Percentiles rank a stretch among this genome's conserved stretches.
Evolutionary conservation across 306 rosid genomes (phyloP).

Genomic region (Vigna nakashimae): DNA sequence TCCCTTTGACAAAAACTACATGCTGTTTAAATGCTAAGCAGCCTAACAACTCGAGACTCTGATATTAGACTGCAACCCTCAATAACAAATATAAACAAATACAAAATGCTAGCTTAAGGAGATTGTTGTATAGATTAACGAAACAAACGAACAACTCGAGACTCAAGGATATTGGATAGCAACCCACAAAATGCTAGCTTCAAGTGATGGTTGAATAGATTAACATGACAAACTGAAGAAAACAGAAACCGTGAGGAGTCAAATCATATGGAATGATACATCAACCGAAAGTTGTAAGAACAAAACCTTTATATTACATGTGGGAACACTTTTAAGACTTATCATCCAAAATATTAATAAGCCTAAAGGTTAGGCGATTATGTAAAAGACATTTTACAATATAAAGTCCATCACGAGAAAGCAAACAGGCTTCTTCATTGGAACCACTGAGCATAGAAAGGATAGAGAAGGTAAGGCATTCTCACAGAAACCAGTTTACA

Average conservation of each 20-base stretch:
- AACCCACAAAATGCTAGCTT: neutral
- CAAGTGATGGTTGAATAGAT: neutral
- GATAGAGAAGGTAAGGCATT: neutral
- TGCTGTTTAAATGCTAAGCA: conserved; percentile 1
- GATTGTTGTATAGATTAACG: conserved; percentile 1
- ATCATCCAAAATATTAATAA: conserved; percentile 23
- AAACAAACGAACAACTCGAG: neutral
- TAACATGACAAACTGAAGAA: neutral
- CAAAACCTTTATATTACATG: conserved; percentile 6
- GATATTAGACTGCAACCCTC: neutral
- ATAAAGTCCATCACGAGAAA: conserved; percentile 8
- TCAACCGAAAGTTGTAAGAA: conserved; percentile 1
- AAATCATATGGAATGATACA: neutral
- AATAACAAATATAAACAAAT: conserved; percentile 20
- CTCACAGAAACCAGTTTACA: neutral
- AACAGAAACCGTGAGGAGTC: neutral
- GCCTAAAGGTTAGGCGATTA: neutral
- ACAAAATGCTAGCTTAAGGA: neutral
- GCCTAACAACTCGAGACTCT: neutral
- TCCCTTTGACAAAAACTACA: neutral
- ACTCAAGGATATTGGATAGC: too few relatives aligned
- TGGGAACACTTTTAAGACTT: neutral
- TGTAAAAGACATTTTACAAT: neutral
- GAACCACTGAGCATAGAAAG: neutral
- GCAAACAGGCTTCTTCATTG: neutral